Conservation (phyloP, 345 rosid genomes). For the Syzygium aromaticum region DNA sequence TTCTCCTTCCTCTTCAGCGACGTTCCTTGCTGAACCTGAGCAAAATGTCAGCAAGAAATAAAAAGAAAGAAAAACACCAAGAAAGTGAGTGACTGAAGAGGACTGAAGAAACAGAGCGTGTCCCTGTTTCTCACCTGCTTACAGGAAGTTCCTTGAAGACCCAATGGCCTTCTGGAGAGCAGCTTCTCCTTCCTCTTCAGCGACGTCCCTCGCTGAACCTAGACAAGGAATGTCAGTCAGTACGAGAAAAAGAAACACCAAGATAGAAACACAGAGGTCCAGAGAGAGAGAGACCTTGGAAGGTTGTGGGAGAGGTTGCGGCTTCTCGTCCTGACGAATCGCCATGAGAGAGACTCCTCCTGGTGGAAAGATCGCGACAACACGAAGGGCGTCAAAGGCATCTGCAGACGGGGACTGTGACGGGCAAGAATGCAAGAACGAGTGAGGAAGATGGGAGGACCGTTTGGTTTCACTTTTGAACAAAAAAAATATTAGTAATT, state of each 20-base stretch:
- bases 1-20: not conserved
- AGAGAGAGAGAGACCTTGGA: not conserved
- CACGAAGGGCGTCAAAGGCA: not conserved
- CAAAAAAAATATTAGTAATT: not conserved
- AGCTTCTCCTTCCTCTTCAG: conserved; percentile 1
- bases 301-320: not conserved
- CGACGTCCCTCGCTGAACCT: not conserved
- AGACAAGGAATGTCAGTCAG: no score
- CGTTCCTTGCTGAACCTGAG: not conserved
- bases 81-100: not conserved
- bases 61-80: not conserved
- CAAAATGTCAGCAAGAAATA: not conserved
- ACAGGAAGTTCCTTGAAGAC: not conserved
- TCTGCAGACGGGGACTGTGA: not conserved
- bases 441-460: not conserved
- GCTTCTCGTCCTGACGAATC: not conserved
- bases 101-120: not conserved
- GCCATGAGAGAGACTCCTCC: not conserved
- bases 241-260: not conserved
- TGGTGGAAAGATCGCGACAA: not conserved
- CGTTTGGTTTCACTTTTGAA: not conserved
- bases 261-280: not conserved
- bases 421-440: not conserved
- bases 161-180: not conserved
- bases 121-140: not conserved